Evolutionary conservation across 2,329 filamentous ascomycete species (phyloP), one percentile per base, ranked within the genome.

Genomic region (Fusarium bulbicola): DNA sequence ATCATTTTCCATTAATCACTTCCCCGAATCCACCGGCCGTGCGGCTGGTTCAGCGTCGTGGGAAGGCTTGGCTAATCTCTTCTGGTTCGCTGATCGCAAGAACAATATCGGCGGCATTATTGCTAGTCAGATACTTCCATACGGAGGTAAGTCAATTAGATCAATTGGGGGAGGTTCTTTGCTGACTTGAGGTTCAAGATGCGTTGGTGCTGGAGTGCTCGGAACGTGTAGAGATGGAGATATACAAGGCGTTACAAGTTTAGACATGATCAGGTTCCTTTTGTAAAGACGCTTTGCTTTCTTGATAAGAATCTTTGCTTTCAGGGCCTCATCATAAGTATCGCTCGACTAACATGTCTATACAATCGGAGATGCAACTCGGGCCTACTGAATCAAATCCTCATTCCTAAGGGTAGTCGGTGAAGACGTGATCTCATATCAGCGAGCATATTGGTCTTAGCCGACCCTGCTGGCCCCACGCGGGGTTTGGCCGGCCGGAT

Each of bases 111-210:
- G 50, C 10, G 50, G 24, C 2, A 37, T 53, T 4, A 28, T 53
- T 36, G 34, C 34, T 2, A 53, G 24, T 3, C 50, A 53, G 6
- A 37, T 53, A n/a, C 50, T 53, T 21, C 50, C 34, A 7, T 37
- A 53, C 5, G 50, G 24, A 0, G 24, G 50, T 28, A 16, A 16
- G 32, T 21, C 24, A 12, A 5, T 3, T 1, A 12, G 16, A 0
- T 12, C 3, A 20, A 20, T 3, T 10, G 3, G 2, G 21, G 6
- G 4, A 3, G 49, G 2, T n/a, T 15, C 18, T 53, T 10, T 37
- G 18, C 50, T 53, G 5, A 53, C 50, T 53, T 5, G 3, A 9
- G 13, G 18, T 5, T 12, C 5, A 13, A 53, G 50, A 53, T 15
- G 18, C 34, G 0, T 12, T 20, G 7, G 50, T 37, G 1, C 14